phyloP scores from a whole-genome alignment of 1,284 basidiomycete genomes.

The Agroathelia rolfsii region DNA sequence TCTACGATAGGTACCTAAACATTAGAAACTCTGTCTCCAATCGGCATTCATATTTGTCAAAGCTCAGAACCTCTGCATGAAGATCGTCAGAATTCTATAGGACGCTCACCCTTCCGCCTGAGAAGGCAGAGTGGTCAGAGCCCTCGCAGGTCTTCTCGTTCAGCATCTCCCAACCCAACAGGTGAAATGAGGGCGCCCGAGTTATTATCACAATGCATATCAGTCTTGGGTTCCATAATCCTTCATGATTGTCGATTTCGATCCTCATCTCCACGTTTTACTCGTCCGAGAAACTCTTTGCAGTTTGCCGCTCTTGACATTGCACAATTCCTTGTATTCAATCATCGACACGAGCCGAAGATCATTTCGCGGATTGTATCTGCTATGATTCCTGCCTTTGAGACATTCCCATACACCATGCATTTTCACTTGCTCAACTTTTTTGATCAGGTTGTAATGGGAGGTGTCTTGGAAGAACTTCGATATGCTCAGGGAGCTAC shows the following conservation, averaged over 20 bases:
- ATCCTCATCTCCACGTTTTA: constrained; percentile 41
- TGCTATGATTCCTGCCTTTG: constrained; percentile 58
- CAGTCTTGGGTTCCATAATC: constrained; percentile 50
- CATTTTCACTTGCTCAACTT: constrained; percentile 47
- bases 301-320: constrained; percentile 56
- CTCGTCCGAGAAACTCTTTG: constrained; percentile 53
- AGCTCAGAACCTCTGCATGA: constrained; percentile 9
- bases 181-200: constrained; percentile 30
- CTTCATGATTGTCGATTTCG: constrained; percentile 61
- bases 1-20: constrained; percentile 21
- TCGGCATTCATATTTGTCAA: constrained; percentile 1
- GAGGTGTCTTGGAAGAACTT: constrained; percentile 39
- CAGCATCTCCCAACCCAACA: constrained; percentile 32
- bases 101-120: constrained; percentile 33
- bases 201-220: constrained; percentile 50
- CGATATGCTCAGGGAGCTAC: constrained; percentile 27
- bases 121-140: constrained; percentile 31
- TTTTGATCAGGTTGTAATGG: constrained; percentile 50
- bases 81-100: constrained; percentile 10
- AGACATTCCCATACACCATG: constrained; percentile 51
- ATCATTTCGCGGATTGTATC: constrained; percentile 49
- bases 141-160: constrained; percentile 33
- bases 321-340: constrained; percentile 46
- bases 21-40: not conserved
- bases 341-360: constrained; percentile 39